Percentiles rank a stretch among this genome's conserved stretches.
Conservation (phyloP, 768 basidiomycete genomes). For the Heimioporus sp. region DNA sequence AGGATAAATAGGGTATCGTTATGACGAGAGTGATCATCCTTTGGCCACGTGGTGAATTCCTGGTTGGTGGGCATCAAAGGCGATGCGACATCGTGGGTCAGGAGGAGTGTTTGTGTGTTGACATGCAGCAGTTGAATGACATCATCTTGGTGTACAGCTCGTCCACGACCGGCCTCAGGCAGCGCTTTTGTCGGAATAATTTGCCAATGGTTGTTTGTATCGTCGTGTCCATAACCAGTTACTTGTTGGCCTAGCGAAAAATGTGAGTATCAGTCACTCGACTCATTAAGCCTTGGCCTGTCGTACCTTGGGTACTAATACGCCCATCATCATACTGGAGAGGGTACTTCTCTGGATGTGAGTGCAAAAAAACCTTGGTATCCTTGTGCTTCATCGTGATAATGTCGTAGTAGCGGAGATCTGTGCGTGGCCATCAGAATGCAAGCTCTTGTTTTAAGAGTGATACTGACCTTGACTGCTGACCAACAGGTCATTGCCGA, state of each 20-base stretch:
- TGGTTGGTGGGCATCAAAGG: conserved; percentile 97
- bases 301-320: conserved; percentile 83
- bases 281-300: not conserved
- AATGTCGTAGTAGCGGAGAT: conserved; percentile 90
- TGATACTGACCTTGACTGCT: conserved; percentile 77
- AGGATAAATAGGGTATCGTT: conserved; percentile 91
- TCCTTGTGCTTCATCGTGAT: conserved; percentile 89
- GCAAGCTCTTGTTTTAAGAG: not conserved
- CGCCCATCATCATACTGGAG: conserved; percentile 94
- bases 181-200: conserved; percentile 93
- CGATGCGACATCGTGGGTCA: conserved; percentile 97
- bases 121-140: conserved; percentile 87
- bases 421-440: conserved; percentile 40
- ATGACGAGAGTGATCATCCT: conserved; percentile 70
- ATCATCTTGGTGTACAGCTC: conserved; percentile 88
- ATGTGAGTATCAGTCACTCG: not conserved
- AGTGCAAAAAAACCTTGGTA: conserved; percentile 91
- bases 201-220: conserved; percentile 95
- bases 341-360: conserved; percentile 88
- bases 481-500: conserved; percentile 87
- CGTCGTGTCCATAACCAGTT: conserved; percentile 91
- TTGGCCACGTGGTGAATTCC: conserved; percentile 92
- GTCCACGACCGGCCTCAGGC: conserved; percentile 90
- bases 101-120: conserved; percentile 74
- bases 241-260: conserved; percentile 79